Conservation (phyloP, 2,329 filamentous ascomycete species). For the Fusarium stilboides region DNA sequence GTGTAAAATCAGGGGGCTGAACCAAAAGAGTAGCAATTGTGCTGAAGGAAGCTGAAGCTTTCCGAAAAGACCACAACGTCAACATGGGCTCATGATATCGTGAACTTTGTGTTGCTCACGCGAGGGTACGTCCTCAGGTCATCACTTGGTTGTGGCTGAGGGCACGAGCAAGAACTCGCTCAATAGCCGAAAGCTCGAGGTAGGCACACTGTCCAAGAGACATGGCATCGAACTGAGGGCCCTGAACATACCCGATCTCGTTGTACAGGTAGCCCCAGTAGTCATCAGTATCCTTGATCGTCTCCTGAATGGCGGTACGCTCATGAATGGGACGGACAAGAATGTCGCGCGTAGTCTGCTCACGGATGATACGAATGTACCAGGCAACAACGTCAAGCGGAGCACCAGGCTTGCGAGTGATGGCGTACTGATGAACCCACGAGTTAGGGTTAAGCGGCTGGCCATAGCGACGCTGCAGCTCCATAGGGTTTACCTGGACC, state of each 20-base stretch:
- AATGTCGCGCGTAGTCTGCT: constrained; percentile 63
- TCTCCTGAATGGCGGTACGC: constrained; percentile 57
- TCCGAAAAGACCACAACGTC: neutral
- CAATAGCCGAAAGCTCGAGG: constrained; percentile 65
- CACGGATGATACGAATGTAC: constrained; percentile 70
- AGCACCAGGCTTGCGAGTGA: constrained; percentile 64
- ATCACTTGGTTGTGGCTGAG: constrained; percentile 42
- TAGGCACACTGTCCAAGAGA: constrained; percentile 63
- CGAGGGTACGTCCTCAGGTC: neutral
- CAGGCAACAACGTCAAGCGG: constrained; percentile 71
- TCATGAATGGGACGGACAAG: constrained; percentile 59
- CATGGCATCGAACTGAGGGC: constrained; percentile 62
- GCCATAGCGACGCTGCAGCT: constrained; percentile 58
- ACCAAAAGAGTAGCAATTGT: constrained; percentile 1
- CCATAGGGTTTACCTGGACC: constrained; percentile 55
- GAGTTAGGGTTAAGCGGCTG: constrained; percentile 63
- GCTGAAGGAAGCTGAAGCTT: neutral
- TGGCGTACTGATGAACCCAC: constrained; percentile 69
- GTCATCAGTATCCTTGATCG: constrained; percentile 54
- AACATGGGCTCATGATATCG: neutral
- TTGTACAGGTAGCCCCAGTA: constrained; percentile 70
- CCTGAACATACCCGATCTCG: constrained; percentile 61
- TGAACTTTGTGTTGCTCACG: neutral
- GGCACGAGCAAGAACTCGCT: constrained; percentile 64
- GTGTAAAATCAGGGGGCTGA: constrained; percentile 1